Evolutionary conservation across 495 filamentous ascomycete species (phyloP), one percentile per base, ranked within the genome.

Genomic region (Hypoxylon lenormandii): DNA sequence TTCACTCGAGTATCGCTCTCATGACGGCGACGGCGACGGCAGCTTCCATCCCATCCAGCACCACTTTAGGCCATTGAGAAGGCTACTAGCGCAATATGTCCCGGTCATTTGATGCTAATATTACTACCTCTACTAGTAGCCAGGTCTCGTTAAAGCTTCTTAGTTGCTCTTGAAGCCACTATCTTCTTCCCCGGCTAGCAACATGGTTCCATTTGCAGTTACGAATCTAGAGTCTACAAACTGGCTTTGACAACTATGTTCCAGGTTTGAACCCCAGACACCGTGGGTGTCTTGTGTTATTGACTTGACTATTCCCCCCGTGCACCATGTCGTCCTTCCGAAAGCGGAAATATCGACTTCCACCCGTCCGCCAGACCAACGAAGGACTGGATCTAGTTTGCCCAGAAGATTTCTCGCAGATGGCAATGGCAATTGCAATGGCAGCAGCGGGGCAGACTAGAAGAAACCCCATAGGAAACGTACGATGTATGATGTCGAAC

Each of bases 11-110:
- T 16, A 30, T 59, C 65, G 16, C n/a, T 38, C 55, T 60, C 30
- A 16, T n/a, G 28, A 16, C 22, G 21, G 22, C 42, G 19, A 45
- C 59, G 53, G 10, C 30, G 30, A 33, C 30, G 48, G 48, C 33
- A 69, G 54, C 36, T 64, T 59, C 55, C 60, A 50, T 47, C 54
- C 37, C 22, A 30, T 16, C 43, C 47, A 54, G 40, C 30, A 2
- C 26, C 28, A 50, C 13, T 42, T 60, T 26, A 12, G 28, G n/a
- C 16, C 26, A 49, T 45, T 18, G 22, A 65, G 40, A 56, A 52
- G 68, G 62, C 60, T 71, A n/a, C 50, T 66, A 62, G 68, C 45
- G 61, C 46, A 58, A 23, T 23, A 19, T 7, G 21, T 47, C 47
- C 22, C 10, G 15, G 61, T 4, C 50, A 57, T 70, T 51, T 61